These are phyloP conservation scores for Rosa hybrid DNA, from an alignment of 331 rosid genomes.

Conservation along the genomic window DNA sequence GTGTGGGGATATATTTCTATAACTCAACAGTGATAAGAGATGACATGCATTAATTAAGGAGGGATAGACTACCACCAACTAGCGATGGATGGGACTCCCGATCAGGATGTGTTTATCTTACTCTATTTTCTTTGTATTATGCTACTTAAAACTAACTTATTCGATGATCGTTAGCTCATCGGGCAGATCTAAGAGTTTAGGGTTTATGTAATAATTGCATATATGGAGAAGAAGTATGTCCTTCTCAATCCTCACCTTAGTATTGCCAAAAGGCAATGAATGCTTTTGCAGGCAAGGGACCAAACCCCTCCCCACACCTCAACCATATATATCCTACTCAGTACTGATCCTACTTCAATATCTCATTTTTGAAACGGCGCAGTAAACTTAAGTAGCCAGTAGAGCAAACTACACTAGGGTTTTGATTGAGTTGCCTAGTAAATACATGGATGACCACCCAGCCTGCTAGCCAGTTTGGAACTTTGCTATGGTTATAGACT, in stretches of 20 bases:
- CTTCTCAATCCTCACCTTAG: conserved; percentile 13
- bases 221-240: conserved; percentile 7
- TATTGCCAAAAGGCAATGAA: conserved; percentile 49
- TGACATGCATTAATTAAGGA: background rate
- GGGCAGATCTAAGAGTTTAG: background rate
- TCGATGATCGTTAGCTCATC: background rate
- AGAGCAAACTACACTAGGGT: background rate
- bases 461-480: background rate
- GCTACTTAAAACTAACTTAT: background rate
- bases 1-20: background rate
- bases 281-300: conserved; percentile 41
- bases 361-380: background rate
- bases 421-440: background rate
- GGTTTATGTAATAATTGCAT: conserved; percentile 7
- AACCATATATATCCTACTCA: background rate
- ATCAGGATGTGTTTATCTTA: background rate
- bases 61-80: background rate
- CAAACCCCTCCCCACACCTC: conserved; percentile 27
- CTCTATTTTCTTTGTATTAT: conserved; percentile 3
- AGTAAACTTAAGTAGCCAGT: background rate
- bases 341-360: background rate
- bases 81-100: background rate
- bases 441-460: background rate
- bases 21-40: background rate
- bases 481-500: background rate